phyloP scores from a whole-genome alignment of 2,329 filamentous ascomycete species.

The Scedosporium aurantiacum region DNA sequence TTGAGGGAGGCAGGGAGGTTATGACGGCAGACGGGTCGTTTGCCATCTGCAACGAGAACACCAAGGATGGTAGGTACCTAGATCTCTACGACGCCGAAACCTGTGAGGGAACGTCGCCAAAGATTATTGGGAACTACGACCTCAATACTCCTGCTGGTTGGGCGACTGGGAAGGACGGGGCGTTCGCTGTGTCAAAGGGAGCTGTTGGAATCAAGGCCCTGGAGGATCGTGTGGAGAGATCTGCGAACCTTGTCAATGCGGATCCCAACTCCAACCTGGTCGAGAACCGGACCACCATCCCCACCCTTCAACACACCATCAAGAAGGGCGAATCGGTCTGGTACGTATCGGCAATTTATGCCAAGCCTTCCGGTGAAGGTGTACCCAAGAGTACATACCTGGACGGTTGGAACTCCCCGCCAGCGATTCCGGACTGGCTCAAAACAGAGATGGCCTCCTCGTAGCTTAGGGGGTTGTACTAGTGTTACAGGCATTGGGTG shows the following conservation, averaged over 20 bases:
- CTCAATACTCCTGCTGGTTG: conserved; percentile 41
- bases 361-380: conserved; percentile 46
- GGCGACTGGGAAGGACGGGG: conserved; percentile 36
- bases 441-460: conserved; percentile 31
- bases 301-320: conserved; percentile 54
- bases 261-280: conserved; percentile 72
- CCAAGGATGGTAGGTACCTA: conserved; percentile 36
- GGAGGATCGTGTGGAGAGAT: conserved; percentile 36
- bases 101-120: conserved; percentile 40
- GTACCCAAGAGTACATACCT: conserved; percentile 43
- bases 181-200: conserved; percentile 46
- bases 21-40: conserved; percentile 67
- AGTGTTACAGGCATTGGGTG: neutral
- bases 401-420: conserved; percentile 48
- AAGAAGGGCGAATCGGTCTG: conserved; percentile 45
- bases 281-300: conserved; percentile 60
- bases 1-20: conserved; percentile 49
- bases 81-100: conserved; percentile 34
- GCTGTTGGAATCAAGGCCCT: conserved; percentile 46
- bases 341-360: conserved; percentile 64
- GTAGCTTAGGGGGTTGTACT: too few relatives aligned
- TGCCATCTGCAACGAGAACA: conserved; percentile 49
- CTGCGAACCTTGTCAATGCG: conserved; percentile 58
- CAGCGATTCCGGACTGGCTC: conserved; percentile 50
- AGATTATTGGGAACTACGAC: conserved; percentile 51